Evolutionary conservation across 495 filamentous ascomycete species (phyloP), one percentile per base, ranked within the genome.

Genomic region (Penicillium lagena): DNA sequence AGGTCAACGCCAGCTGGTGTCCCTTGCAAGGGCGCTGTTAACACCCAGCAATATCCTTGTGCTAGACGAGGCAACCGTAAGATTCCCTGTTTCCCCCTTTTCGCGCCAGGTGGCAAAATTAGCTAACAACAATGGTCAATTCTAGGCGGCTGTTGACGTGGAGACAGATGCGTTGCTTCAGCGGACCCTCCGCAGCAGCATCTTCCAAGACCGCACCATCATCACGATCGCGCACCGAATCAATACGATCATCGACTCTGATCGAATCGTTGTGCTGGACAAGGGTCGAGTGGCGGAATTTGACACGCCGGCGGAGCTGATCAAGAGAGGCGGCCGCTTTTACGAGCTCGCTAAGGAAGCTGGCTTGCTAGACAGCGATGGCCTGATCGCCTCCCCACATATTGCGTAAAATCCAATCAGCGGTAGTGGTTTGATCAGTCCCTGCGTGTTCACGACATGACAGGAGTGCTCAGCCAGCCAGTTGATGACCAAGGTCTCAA

Each of bases 151-250:
- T 13, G 91, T 99, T 22, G 93, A 99, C 63, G 84, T 95, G 39
- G 86, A 95, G 74, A 96, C 90, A 1, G 90, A 95, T 63, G 85
- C 89, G 32, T 71, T 95, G 69, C 77, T 96, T 31, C 75, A 78
- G 58, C 68, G 67, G 36, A 78, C 75, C 13, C 51, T 78, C 29
- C 68, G 75, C 51, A 77, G 74, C 60, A 73, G 62, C 47, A 67
- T 76, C 58, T 95, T 96, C 74, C 72, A 79, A 41, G 86, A 96
- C 58, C 80, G 90, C 13, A 99, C 94, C 12, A 97, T 99, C 63
- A 89, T 99, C 56, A 97, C 94, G 1, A 95, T 98, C 57, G 93
- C 93, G 39, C 93, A 98, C 64, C 81, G 93, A 35, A 94, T 99
- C 67, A 95, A 96, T 68, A 97, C 90, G 13, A 95, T 97, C 60